These are phyloP conservation scores for Nephelium lappaceum DNA, from an alignment of 345 rosid species.

Conservation along the genomic window DNA sequence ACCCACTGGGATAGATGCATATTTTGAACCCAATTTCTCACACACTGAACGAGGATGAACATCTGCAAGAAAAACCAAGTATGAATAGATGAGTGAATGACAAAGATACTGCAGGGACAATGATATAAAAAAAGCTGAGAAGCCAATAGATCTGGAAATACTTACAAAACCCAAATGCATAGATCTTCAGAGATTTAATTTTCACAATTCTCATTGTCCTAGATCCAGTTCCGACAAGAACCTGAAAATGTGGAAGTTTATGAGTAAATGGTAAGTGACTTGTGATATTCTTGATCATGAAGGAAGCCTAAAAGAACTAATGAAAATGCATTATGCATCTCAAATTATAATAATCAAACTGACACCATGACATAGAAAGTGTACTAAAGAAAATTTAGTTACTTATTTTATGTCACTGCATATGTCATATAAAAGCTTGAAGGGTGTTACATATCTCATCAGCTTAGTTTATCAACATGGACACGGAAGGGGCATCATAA, in stretches of 20 bases:
- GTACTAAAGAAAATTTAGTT: not conserved
- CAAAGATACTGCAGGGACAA: not conserved
- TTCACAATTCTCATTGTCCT: constrained; percentile 79
- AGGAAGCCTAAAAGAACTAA: not conserved
- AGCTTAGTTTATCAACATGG: not conserved
- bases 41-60: constrained; percentile 80
- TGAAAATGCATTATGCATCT: not conserved
- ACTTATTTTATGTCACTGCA: no score
- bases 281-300: not conserved
- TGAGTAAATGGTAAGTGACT: not conserved
- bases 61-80: constrained; percentile 43
- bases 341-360: not conserved
- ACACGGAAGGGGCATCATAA: no score
- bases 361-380: not conserved
- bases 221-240: constrained; percentile 96
- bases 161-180: constrained; percentile 97
- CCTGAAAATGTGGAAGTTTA: constrained; percentile 43
- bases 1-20: constrained; percentile 56
- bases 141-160: constrained; percentile 31
- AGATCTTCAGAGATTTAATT: constrained; percentile 77
- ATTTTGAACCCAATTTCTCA: constrained; percentile 77
- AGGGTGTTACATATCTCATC: not conserved
- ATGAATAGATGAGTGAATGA: constrained; percentile 15
- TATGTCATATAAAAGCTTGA: not conserved
- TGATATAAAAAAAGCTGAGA: not conserved